These are phyloP conservation scores for Darksidea phi DNA, from an alignment of 495 filamentous ascomycete species.

Conservation along the genomic window DNA sequence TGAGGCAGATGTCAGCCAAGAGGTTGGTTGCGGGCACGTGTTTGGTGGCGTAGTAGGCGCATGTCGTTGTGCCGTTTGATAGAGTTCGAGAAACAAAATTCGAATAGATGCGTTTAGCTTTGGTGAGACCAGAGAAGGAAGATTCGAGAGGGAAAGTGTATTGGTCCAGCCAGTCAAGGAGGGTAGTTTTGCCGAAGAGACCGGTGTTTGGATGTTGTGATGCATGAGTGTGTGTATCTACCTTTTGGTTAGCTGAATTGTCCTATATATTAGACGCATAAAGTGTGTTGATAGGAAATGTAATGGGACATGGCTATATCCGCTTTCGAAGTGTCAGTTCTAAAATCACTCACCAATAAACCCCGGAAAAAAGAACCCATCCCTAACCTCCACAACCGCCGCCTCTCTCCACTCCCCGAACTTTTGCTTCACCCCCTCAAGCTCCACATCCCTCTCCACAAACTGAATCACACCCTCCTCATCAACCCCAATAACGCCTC, in stretches of 20 bases:
- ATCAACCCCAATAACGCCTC: conserved; percentile 67
- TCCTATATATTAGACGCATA: neutral
- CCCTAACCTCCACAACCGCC: conserved; percentile 40
- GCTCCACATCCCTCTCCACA: conserved; percentile 45
- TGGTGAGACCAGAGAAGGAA: conserved; percentile 57
- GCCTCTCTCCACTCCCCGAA: conserved; percentile 50
- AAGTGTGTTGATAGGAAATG: neutral
- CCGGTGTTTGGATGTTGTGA: conserved; percentile 90
- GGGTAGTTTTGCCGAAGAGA: conserved; percentile 83
- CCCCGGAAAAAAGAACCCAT: conserved; percentile 85
- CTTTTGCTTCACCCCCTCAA: conserved; percentile 45
- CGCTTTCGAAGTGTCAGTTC: too few species aligned
- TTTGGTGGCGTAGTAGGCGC: conserved; percentile 88
- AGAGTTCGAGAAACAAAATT: conserved; percentile 75
- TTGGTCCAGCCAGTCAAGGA: conserved; percentile 85
- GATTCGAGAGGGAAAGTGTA: conserved; percentile 96
- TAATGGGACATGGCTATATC: too few species aligned
- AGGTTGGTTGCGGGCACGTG: conserved; percentile 81
- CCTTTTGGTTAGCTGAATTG: conserved; percentile 1
- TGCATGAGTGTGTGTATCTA: conserved; percentile 93
- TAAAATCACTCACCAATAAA: conserved; percentile 66
- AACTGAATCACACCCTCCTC: conserved; percentile 63
- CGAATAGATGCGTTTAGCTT: conserved; percentile 63
- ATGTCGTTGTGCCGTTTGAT: conserved; percentile 84
- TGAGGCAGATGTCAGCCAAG: conserved; percentile 74